phyloP scores from a whole-genome alignment of 768 basidiomycete species.

The Amanita inopinata region DNA sequence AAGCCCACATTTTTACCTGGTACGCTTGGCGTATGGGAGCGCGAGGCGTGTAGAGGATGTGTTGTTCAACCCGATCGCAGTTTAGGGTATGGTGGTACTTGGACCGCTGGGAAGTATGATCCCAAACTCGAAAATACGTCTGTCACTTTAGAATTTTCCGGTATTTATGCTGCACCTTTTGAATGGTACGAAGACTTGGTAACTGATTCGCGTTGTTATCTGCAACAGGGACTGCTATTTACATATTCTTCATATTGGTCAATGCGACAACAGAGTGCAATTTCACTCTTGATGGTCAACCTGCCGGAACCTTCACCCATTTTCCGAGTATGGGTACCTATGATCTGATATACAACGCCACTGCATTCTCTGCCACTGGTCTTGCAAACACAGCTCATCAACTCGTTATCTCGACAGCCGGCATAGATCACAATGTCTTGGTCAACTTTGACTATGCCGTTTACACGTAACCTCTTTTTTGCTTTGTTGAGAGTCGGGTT shows the following conservation, averaged over 20 bases:
- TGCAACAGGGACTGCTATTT: slow-evolving; percentile 13
- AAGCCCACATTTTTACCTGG: slow-evolving; percentile 19
- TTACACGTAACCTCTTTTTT: slow-evolving; percentile 24
- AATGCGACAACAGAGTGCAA: slow-evolving; percentile 15
- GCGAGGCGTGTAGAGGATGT: slow-evolving; percentile 17
- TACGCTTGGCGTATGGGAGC: slow-evolving; percentile 18
- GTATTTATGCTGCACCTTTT: background rate
- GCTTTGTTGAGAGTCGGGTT: background rate
- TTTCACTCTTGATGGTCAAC: slow-evolving; percentile 24
- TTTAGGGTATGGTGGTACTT: slow-evolving; percentile 19
- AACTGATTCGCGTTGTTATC: background rate
- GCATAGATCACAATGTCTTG: slow-evolving; percentile 19
- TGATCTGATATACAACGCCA: slow-evolving; percentile 21
- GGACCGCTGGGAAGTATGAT: slow-evolving; percentile 24
- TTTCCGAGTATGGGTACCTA: slow-evolving; percentile 16
- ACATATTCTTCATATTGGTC: slow-evolving; percentile 11
- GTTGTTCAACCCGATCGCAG: slow-evolving; percentile 15
- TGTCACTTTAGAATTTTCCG: slow-evolving; percentile 11
- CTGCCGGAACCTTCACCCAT: slow-evolving; percentile 17
- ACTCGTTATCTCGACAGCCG: slow-evolving; percentile 23
- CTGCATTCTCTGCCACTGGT: slow-evolving; percentile 19
- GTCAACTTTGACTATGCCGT: slow-evolving; percentile 32
- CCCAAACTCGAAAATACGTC: slow-evolving; percentile 15
- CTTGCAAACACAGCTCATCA: slow-evolving; percentile 21
- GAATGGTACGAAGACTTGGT: background rate